Evolutionary conservation across 345 rosid genomes (phyloP).

Genomic region (Gossypium thurberi): DNA sequence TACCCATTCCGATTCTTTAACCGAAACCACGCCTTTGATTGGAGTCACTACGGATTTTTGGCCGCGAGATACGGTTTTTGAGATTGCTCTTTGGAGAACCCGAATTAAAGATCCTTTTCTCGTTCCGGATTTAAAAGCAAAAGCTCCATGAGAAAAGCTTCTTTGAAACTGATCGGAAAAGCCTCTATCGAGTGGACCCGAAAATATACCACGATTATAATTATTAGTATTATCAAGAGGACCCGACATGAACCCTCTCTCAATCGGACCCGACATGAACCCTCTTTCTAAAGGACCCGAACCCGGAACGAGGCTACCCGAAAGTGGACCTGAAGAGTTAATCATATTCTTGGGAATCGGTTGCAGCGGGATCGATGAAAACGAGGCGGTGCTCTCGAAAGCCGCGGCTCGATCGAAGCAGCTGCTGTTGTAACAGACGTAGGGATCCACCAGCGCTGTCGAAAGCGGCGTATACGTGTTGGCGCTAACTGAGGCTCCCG

Average conservation of each 20-base stretch:
- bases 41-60: conserved; percentile 83
- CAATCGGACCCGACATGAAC: conserved; percentile 81
- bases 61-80: conserved; percentile 61
- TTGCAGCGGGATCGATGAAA: conserved; percentile 77
- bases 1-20: conserved; percentile 71
- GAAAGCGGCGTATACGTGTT: conserved; percentile 89
- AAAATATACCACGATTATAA: conserved; percentile 36
- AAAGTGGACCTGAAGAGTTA: conserved; percentile 22
- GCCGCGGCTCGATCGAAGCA: conserved; percentile 72
- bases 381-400: conserved; percentile 88
- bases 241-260: conserved; percentile 84
- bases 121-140: conserved; percentile 44
- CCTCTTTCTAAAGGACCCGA: conserved; percentile 73
- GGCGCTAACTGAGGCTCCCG: conserved; percentile 97
- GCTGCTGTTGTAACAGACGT: conserved; percentile 30
- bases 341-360: conserved; percentile 61
- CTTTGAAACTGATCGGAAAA: conserved; percentile 56
- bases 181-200: conserved; percentile 51
- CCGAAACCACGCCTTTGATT: conserved; percentile 37
- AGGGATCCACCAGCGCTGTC: conserved; percentile 65
- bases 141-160: conserved; percentile 76
- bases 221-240: conserved; percentile 44
- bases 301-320: conserved; percentile 57
- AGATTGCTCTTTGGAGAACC: conserved; percentile 64
- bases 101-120: conserved; percentile 55